Evolutionary conservation across 768 basidiomycete species (phyloP), one percentile per base, ranked within the genome.

Genomic region (Lenzites betulinus): DNA sequence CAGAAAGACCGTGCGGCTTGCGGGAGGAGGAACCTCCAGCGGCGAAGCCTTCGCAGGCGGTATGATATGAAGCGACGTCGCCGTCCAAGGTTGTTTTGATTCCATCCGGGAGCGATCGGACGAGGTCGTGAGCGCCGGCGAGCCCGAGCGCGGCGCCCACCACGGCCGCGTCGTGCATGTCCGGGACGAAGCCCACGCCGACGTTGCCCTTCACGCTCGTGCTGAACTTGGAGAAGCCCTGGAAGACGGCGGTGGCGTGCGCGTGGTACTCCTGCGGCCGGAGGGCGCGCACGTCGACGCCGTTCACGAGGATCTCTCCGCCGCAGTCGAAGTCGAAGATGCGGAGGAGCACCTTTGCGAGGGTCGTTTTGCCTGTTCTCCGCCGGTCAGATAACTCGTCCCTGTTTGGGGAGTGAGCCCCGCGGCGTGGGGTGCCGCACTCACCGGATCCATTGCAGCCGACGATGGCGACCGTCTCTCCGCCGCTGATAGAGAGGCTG

Each of bases 391-490:
- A 4, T 33, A 33, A 4, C 11, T 33, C 30, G n/a, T n/a, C n/a
- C n/a, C n/a, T n/a, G n/a, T n/a, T n/a, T n/a, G n/a, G n/a, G n/a
- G n/a, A 33, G 30, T 4, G 11, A 11, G 30, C 11, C 11, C 30
- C 30, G 23, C 30, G 44, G 39, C 28, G 47, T 4, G 41, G 8
- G 47, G 11, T 11, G 11, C 30, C 30, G 7, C n/a, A 72, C 79
- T 71, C 72, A 83, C 90, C 90, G 64, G 90, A 92, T 64, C 90
- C 90, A 54, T 92, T 92, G 72, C 84, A 88, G 20, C 90, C 93
- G 22, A 94, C 93, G 60, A 95, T 87, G 13, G 93, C 93, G 50
- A 95, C 81, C 39, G 80, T 87, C 75, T 92, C 89, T 13, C 93
- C 93, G 16, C 91, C 77, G 56, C 83, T 76, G 44, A 95, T 77